Evolutionary conservation across 2,329 filamentous ascomycete genomes (phyloP).

Genomic region (Claviceps humidiphila): DNA sequence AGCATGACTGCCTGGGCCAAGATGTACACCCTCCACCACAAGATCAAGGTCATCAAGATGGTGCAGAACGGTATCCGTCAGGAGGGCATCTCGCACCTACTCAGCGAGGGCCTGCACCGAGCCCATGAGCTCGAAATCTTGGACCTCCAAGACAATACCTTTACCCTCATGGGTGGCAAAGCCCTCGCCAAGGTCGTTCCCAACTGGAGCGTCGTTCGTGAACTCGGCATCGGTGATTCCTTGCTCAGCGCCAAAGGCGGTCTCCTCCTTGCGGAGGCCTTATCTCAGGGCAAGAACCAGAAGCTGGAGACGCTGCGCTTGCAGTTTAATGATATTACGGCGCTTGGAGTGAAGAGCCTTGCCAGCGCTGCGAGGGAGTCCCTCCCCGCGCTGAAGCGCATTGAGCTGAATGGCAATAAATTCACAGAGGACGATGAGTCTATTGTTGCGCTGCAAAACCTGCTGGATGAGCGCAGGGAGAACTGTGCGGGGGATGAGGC

Average conservation of each 20-base stretch:
- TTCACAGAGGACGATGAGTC: slow-evolving; percentile 75
- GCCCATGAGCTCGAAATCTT: slow-evolving; percentile 58
- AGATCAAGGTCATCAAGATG: slow-evolving; percentile 84
- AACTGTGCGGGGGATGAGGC: slow-evolving; percentile 51
- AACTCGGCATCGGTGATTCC: slow-evolving; percentile 83
- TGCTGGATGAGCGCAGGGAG: slow-evolving; percentile 69
- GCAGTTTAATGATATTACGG: slow-evolving; percentile 90
- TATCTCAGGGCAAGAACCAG: slow-evolving; percentile 62
- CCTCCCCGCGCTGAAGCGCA: slow-evolving; percentile 65
- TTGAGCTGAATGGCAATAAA: slow-evolving; percentile 94
- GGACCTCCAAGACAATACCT: slow-evolving; percentile 96
- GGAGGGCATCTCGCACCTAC: slow-evolving; percentile 73
- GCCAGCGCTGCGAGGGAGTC: slow-evolving; percentile 51
- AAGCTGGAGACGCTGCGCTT: slow-evolving; percentile 71
- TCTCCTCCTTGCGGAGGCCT: slow-evolving; percentile 56
- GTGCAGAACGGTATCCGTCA: slow-evolving; percentile 95
- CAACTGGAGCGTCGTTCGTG: slow-evolving; percentile 61
- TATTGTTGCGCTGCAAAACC: slow-evolving; percentile 52
- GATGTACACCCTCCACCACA: slow-evolving; percentile 68
- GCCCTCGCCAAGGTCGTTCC: slow-evolving; percentile 64
- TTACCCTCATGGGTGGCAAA: slow-evolving; percentile 66
- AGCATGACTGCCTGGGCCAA: slow-evolving; percentile 94
- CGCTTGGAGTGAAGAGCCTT: slow-evolving; percentile 58
- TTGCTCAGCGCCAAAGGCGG: slow-evolving; percentile 68
- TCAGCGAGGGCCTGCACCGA: slow-evolving; percentile 65